Evolutionary conservation across 345 rosid species (phyloP), one percentile per base, ranked within the genome.

Genomic region (rapeseed (Brassica napus)): DNA sequence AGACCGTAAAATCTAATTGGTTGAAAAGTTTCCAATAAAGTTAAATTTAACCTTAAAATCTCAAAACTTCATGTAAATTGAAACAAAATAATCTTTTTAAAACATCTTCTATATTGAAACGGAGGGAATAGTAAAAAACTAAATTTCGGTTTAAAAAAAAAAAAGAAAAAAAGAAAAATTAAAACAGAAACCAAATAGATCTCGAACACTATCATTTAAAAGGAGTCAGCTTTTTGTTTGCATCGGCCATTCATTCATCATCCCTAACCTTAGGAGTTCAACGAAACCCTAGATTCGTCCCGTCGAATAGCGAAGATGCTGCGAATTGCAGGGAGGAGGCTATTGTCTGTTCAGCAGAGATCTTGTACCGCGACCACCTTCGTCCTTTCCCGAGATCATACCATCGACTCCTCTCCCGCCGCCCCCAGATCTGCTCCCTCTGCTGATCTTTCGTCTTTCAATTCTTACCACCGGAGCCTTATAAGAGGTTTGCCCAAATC

Each of bases 281-380:
- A 21, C 23, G 23, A 21, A 21, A 21, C 72, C 82, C 82, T 82
- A 77, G 79, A 73, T 47, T 77, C 62, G 24, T 6, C 75, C 26
- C n/a, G 34, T 55, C 26, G 42, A 39, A 18, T 18, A 73, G 65
- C 74, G 66, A 74, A 72, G 89, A 94, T 91, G 98, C 82, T 94
- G 78, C 85, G 94, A 63, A 72, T 86, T 58, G 92, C 92, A 18
- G 95, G 90, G 82, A 90, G 88, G 88, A 92, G 92, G 82, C 78
- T 91, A 76, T 84, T 89, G 1, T 87, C 91, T 73, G 68, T 82
- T 10, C 49, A 83, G 10, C 83, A 88, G 88, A 84, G 83, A 80
- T 76, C 86, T 15, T 74, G 84, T 18, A 82, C 78, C 26, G 78
- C 90, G n/a, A 57, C 85, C 69, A 81, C 88, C 55, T 71, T 84